Percentiles rank a stretch among this genome's conserved stretches.
Evolutionary conservation across 306 rosid genomes (phyloP).

Genomic region (Psophocarpus tetragonolobus): DNA sequence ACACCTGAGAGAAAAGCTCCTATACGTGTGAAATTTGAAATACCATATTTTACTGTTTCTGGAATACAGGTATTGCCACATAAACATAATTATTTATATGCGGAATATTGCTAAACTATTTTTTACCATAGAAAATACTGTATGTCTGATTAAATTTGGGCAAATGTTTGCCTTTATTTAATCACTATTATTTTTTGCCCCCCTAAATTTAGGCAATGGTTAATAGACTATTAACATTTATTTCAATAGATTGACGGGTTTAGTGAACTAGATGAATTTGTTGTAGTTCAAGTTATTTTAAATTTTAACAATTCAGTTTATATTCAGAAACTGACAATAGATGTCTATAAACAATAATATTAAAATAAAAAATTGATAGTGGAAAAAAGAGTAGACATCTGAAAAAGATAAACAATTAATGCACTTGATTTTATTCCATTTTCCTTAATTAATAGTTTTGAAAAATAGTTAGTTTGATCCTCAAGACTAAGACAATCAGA

Average conservation of each 20-base stretch:
- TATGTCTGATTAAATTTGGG: slow-evolving; percentile 20
- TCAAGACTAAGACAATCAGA: background rate
- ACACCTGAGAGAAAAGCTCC: slow-evolving; percentile 92
- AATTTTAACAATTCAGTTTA: slow-evolving; percentile 5
- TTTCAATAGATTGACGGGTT: slow-evolving; percentile 9
- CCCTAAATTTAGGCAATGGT: too few relatives aligned
- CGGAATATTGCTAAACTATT: slow-evolving; percentile 9
- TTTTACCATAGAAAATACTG: background rate
- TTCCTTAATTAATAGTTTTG: background rate
- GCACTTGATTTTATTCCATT: background rate
- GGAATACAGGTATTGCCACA: slow-evolving; percentile 75
- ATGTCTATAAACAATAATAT: background rate
- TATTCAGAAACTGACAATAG: background rate
- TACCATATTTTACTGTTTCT: slow-evolving; percentile 91
- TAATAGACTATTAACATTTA: background rate
- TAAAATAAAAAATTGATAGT: background rate
- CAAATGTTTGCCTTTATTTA: background rate
- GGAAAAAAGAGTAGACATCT: background rate
- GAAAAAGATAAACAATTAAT: background rate
- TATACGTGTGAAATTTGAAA: slow-evolving; percentile 87
- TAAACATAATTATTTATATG: slow-evolving; percentile 19
- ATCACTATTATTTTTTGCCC: background rate
- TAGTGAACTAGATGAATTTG: slow-evolving; percentile 25
- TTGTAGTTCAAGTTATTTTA: slow-evolving; percentile 3
- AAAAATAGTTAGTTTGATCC: background rate